Conservation (phyloP, 441 rosid genomes). For the Aquilaria agallochum region DNA sequence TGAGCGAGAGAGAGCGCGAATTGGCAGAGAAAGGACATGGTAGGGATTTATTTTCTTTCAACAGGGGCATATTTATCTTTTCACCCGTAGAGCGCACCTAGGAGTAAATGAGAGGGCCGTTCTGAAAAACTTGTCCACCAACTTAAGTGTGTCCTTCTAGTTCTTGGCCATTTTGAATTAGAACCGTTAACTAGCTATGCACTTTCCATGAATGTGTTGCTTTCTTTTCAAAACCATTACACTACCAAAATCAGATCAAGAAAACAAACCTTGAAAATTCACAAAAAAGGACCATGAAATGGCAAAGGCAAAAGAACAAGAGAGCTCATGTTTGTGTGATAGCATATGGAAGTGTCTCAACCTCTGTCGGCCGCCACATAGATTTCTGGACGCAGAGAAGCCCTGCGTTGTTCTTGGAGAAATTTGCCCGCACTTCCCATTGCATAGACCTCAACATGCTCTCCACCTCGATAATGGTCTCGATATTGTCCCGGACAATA, state of each 20-base stretch:
- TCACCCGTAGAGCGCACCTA: no score
- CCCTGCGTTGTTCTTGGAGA: conserved; percentile 73
- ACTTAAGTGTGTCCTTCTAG: no score
- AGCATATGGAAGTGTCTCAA: conserved; percentile 53
- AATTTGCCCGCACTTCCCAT: conserved; percentile 83
- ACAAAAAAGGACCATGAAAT: not conserved
- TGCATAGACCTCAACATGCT: conserved; percentile 51
- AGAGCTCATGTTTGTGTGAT: conserved; percentile 29
- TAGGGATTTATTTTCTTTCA: no score
- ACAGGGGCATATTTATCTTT: no score
- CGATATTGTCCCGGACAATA: conserved; percentile 61
- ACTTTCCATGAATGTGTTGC: conserved; percentile 12
- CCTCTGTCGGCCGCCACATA: conserved; percentile 69
- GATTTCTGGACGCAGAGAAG: conserved; percentile 78
- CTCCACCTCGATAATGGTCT: conserved; percentile 63
- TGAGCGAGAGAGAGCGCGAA: no score
- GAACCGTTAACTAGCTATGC: conserved; percentile 4
- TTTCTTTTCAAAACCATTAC: conserved; percentile 12
- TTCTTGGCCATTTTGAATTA: no score
- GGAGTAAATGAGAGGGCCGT: no score
- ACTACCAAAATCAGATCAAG: conserved; percentile 15
- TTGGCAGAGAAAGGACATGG: no score
- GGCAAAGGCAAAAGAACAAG: not conserved
- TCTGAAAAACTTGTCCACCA: no score
- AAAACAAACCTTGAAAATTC: conserved; percentile 1